Evolutionary conservation across 768 basidiomycete species (phyloP), one percentile per base, ranked within the genome.

Genomic region (Boletus eberwhitei): DNA sequence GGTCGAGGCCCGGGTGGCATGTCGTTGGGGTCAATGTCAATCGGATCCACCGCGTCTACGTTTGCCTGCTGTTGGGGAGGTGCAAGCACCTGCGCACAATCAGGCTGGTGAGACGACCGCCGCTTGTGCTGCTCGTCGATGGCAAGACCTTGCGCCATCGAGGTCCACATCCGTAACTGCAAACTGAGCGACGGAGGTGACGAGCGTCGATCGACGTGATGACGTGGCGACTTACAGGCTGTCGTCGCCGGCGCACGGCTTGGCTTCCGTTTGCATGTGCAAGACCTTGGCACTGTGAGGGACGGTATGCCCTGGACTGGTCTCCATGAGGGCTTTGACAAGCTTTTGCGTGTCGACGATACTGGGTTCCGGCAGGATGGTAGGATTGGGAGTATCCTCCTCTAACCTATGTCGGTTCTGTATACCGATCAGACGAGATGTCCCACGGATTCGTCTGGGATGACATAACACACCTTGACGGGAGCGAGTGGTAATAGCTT

Each of bases 231-330:
- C 79, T 64, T 59, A 81, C 81, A 71, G 70, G 34, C 78, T 77
- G 60, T 82, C 81, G 47, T 81, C 79, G 0, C 80, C 81, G 9
- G 80, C 79, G 64, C 79, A 81, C 59, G 74, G 74, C 9, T 68
- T 71, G 22, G 63, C 68, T 32, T 73, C 66, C 0, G 67, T 63
- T 19, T 69, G 59, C 58, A 76, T 52, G 22, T 57, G 63, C 41
- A 82, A 48, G 8, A 62, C 57, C 21, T 64, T 68, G 26, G 76
- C 75, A 12, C 75, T 73, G 4, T 55, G 52, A 8, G 69, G 67
- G 13, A 71, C 61, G 19, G 59, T 60, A 8, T 59, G 37, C 2
- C 66, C 68, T 0, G 70, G 51, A 1, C 48, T 48, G 8, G 60
- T 64, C 43, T 73, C 66, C 75, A 78, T 78, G n/a, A 81, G 57